Evolutionary conservation across 2,329 filamentous ascomycete species (phyloP).

Genomic region (Amauroascus niger): DNA sequence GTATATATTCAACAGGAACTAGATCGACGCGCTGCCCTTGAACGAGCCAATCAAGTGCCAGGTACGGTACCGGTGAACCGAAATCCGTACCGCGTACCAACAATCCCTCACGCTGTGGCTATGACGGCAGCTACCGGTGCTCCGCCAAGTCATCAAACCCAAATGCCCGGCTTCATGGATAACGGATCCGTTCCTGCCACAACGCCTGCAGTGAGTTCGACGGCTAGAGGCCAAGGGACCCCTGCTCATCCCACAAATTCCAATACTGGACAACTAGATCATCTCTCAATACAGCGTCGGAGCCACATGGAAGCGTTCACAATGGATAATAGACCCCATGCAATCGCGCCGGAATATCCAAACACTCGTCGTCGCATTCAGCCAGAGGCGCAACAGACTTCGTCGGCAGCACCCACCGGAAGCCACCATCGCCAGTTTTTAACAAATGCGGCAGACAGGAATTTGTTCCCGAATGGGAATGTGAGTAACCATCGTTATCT

Average conservation of each 20-base stretch:
- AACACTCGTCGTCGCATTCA: not conserved
- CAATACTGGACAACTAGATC: not conserved
- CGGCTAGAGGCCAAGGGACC: not conserved
- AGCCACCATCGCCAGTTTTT: not conserved
- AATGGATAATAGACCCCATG: not conserved
- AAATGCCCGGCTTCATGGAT: not conserved
- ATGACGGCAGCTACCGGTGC: not conserved
- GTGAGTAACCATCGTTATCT: not conserved
- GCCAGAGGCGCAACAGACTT: not conserved
- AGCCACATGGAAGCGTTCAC: conserved; percentile 1
- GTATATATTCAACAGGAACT: not conserved
- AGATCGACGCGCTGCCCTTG: not conserved
- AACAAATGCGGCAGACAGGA: not conserved
- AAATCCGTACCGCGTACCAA: not conserved
- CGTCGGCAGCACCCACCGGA: not conserved
- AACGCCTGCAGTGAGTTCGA: not conserved
- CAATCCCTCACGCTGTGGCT: not conserved
- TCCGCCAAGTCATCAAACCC: not conserved
- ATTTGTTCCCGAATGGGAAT: too few species aligned
- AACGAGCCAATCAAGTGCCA: not conserved
- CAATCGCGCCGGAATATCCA: not conserved
- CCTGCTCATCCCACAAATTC: not conserved
- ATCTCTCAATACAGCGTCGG: not conserved
- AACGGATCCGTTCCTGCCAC: not conserved
- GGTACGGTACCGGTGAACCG: not conserved